Evolutionary conservation across 371 early-diverging fungal species (phyloP).

Genomic region (Mucor racemosus): DNA sequence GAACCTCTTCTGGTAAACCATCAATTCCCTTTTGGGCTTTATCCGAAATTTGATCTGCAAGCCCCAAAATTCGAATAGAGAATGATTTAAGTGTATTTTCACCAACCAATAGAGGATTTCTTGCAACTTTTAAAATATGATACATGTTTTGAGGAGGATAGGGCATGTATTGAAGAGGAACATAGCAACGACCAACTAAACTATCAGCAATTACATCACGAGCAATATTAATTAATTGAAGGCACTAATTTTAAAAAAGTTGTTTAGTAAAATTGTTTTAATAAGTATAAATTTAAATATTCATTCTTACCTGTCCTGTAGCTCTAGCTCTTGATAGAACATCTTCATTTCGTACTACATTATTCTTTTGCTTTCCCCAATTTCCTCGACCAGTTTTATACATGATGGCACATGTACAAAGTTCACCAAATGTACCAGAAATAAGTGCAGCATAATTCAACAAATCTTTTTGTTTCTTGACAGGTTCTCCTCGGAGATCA

Average conservation of each 20-base stretch:
- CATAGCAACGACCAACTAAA: constrained; percentile 50
- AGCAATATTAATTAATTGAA: constrained; percentile 63
- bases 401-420: constrained; percentile 48
- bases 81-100: constrained; percentile 27
- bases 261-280: constrained; percentile 1
- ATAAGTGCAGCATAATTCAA: constrained; percentile 51
- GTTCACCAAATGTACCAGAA: constrained; percentile 61
- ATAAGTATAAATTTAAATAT: too few species aligned
- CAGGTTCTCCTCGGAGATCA: constrained; percentile 44
- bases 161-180: constrained; percentile 46
- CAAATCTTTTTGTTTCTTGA: constrained; percentile 47
- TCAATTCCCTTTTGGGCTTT: constrained; percentile 48
- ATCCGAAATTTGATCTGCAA: constrained; percentile 35
- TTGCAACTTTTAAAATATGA: constrained; percentile 24
- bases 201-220: constrained; percentile 61
- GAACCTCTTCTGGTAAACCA: constrained; percentile 43
- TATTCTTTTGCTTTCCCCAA: constrained; percentile 30
- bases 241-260: constrained; percentile 31
- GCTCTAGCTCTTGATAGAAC: constrained; percentile 48
- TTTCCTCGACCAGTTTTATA: constrained; percentile 48
- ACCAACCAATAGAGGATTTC: constrained; percentile 32
- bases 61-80: constrained; percentile 31
- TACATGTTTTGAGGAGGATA: constrained; percentile 26
- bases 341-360: constrained; percentile 29
- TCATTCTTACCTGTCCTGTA: constrained; percentile 55